These are phyloP conservation scores for Jacaranda mimosifolia DNA, from an alignment of 257 asterid species.

Conservation along the genomic window DNA sequence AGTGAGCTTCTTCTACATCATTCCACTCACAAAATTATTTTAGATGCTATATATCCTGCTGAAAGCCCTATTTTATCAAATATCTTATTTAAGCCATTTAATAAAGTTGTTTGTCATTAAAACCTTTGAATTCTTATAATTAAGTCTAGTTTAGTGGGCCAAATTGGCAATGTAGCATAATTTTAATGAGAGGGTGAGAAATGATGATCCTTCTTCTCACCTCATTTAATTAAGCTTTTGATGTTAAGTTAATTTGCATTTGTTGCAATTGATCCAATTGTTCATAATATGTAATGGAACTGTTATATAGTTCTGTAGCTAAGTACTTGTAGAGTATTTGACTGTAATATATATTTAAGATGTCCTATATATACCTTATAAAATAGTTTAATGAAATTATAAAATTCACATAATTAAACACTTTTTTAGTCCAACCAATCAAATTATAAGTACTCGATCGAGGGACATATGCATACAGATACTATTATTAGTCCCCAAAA, in stretches of 20 bases:
- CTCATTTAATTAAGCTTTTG: background rate
- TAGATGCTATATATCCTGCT: background rate
- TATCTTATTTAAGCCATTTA: constrained; percentile 21
- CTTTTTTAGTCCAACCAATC: too few relatives aligned
- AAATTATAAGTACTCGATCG: too few relatives aligned
- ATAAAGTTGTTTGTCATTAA: constrained; percentile 19
- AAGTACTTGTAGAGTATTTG: too few relatives aligned
- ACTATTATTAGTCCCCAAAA: background rate
- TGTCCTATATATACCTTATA: too few relatives aligned
- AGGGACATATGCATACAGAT: too few relatives aligned
- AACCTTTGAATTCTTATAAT: constrained; percentile 17
- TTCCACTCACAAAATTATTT: background rate
- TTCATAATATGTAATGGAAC: too few relatives aligned
- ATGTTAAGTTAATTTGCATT: background rate
- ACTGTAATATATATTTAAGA: too few relatives aligned
- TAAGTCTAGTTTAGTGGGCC: constrained; percentile 30
- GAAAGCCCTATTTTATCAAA: background rate
- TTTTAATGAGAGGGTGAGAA: constrained; percentile 10
- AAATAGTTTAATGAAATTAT: too few relatives aligned
- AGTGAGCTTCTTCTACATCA: too few relatives aligned
- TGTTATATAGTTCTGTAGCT: too few relatives aligned
- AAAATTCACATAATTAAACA: too few relatives aligned
- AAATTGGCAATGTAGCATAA: constrained; percentile 2
- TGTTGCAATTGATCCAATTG: too few relatives aligned
- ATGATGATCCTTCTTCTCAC: background rate